Percentiles rank a stretch among this genome's conserved stretches.
These are phyloP conservation scores for Arxiozyma heterogenica DNA, from an alignment of 1,139 yeast species.

Conservation along the genomic window DNA sequence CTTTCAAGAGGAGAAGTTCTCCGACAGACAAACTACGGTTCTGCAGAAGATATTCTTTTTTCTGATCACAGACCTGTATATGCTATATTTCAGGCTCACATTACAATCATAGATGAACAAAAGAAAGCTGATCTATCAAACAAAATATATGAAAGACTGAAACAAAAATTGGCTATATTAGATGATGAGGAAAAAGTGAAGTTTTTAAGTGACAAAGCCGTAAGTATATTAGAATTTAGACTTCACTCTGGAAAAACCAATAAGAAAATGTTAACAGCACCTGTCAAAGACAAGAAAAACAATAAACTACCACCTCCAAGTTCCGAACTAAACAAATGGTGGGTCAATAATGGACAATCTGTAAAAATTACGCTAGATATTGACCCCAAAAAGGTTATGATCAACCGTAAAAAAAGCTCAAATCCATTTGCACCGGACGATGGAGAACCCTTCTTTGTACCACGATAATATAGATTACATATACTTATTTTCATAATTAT, in stretches of 20 bases:
- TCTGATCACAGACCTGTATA: constrained; percentile 94
- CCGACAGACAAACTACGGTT: constrained; percentile 56
- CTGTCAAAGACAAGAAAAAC: constrained; percentile 15
- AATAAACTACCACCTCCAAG: constrained; percentile 74
- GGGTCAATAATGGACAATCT: constrained; percentile 72
- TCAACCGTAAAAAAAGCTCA: constrained; percentile 58
- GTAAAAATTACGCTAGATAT: constrained; percentile 48
- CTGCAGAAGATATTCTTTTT: constrained; percentile 58
- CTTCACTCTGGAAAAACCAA: not conserved
- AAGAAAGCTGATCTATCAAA: constrained; percentile 46
- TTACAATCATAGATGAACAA: constrained; percentile 60
- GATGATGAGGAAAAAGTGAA: constrained; percentile 17
- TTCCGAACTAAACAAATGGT: constrained; percentile 76
- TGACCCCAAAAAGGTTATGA: constrained; percentile 32
- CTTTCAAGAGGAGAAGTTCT: constrained; percentile 48
- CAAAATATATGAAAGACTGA: constrained; percentile 43
- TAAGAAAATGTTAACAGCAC: constrained; percentile 7
- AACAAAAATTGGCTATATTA: constrained; percentile 28
- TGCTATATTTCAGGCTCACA: constrained; percentile 61
- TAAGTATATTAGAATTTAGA: not conserved
- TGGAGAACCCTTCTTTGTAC: constrained; percentile 34
- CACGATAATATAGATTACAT: not conserved
- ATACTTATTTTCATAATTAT: not conserved
- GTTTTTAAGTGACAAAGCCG: constrained; percentile 7
- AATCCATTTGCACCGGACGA: constrained; percentile 57